phyloP scores from a whole-genome alignment of 768 basidiomycete genomes.

The Phylloporus scabripes region DNA sequence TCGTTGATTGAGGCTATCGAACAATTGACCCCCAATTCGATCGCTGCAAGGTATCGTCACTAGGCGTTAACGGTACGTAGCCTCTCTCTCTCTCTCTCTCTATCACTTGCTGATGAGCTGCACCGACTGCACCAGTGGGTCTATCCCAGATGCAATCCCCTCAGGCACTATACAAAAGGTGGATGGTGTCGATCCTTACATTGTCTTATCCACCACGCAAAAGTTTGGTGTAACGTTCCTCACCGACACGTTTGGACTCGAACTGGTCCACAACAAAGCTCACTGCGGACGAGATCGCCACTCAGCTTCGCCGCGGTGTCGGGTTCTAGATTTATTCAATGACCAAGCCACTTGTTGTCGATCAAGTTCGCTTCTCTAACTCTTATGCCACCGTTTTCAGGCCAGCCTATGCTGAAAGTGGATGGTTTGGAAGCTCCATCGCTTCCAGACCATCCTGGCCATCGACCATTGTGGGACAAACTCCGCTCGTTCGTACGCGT shows the following conservation, averaged over 20 bases:
- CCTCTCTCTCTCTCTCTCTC: no score
- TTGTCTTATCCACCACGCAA: slow-evolving; percentile 23
- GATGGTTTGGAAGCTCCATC: slow-evolving; percentile 25
- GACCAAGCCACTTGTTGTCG: slow-evolving; percentile 31
- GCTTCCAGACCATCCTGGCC: slow-evolving; percentile 28
- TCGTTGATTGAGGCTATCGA: no score
- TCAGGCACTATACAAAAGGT: not conserved
- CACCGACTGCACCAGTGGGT: not conserved
- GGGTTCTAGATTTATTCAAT: slow-evolving; percentile 56
- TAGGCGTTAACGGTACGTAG: no score
- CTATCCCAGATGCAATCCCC: not conserved
- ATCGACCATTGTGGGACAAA: slow-evolving; percentile 13
- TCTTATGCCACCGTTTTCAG: slow-evolving; percentile 10
- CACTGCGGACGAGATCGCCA: slow-evolving; percentile 49
- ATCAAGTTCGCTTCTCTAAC: not conserved
- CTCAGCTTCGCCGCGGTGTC: slow-evolving; percentile 48
- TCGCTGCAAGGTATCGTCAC: no score
- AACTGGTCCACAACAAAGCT: slow-evolving; percentile 49
- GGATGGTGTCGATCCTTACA: slow-evolving; percentile 34
- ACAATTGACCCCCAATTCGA: no score
- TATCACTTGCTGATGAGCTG: no score
- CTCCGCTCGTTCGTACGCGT: slow-evolving; percentile 15
- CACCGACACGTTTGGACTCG: slow-evolving; percentile 54
- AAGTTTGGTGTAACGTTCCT: slow-evolving; percentile 40
- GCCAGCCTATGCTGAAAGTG: slow-evolving; percentile 25